These are phyloP conservation scores for Lanzia echinophila DNA, from an alignment of 2,329 filamentous ascomycete species.

Conservation along the genomic window DNA sequence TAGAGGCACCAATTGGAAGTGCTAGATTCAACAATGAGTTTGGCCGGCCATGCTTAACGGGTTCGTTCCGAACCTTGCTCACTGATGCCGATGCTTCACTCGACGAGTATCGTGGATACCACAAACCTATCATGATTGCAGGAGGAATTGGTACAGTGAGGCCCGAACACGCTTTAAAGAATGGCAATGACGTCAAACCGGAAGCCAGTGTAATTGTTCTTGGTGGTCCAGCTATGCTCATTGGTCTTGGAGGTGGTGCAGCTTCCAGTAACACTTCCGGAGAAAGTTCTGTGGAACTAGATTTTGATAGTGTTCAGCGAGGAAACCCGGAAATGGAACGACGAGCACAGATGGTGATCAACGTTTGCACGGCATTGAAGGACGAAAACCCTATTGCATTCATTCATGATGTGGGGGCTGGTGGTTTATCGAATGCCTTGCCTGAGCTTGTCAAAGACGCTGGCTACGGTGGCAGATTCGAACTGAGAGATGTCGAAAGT, in stretches of 20 bases:
- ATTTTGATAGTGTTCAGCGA: constrained; percentile 95
- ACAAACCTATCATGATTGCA: constrained; percentile 98
- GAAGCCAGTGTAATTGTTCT: constrained; percentile 91
- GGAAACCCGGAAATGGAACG: constrained; percentile 96
- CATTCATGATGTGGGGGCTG: constrained; percentile 96
- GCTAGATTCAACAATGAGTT: constrained; percentile 98
- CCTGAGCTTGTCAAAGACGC: constrained; percentile 91
- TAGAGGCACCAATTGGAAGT: constrained; percentile 91
- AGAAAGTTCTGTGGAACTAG: constrained; percentile 83
- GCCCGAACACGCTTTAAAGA: constrained; percentile 85
- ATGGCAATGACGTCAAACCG: constrained; percentile 67
- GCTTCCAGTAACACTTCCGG: constrained; percentile 85
- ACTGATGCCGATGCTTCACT: constrained; percentile 57
- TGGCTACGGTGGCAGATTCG: constrained; percentile 82
- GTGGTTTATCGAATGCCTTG: constrained; percentile 74
- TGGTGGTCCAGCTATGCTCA: constrained; percentile 94
- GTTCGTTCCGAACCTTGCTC: constrained; percentile 87
- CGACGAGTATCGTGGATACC: constrained; percentile 66
- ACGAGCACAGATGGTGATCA: constrained; percentile 95
- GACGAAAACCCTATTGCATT: constrained; percentile 85
- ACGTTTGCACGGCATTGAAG: constrained; percentile 81
- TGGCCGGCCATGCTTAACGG: constrained; percentile 78
- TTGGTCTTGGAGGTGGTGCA: constrained; percentile 90
- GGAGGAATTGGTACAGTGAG: constrained; percentile 90
- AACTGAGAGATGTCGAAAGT: constrained; percentile 88